Evolutionary conservation across 257 asterid species (phyloP), one percentile per base, ranked within the genome.

Genomic region (Ajuga chamaepitys): DNA sequence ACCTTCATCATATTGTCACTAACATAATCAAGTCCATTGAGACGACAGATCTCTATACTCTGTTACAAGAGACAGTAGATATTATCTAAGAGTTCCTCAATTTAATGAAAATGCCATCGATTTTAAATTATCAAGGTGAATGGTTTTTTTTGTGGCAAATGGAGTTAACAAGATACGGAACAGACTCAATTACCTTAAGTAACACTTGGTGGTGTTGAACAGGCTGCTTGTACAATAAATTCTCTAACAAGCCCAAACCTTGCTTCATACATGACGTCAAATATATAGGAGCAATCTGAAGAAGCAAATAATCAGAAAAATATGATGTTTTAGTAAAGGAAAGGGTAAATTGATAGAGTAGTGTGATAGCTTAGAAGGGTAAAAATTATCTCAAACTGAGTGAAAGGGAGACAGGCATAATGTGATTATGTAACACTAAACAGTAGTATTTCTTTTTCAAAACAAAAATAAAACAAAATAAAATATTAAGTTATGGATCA

Each of bases 11-110:
- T 68, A 66, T 81, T 71, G 34, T 74, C 57, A 75, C 89, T 71
- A 58, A 89, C 78, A 74, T 58, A 45, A 65, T 84, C 95, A 67
- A 89, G 93, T 41, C 86, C 93, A 78, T 92, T 81, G 65, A 87
- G 89, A 66, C 93, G 97, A 65, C 98, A 92, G 53, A 92, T 89
- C 86, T 92, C 98, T 68, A 89, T 62, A 79, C 93, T 85, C 98
- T 92, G 95, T 68, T 17, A 38, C 22, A 68, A 70, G 62, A 70
- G 44, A 78, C 76, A 38, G 46, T 37, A 24, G 5, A 26, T 18
- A 56, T 51, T 73, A 28, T 13, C 28, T 42, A 56, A 46, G 66
- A 63, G 71, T 46, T 65, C 35, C 9, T 62, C n/a, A 48, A 35
- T 64, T 58, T 35, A 20, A 64, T 42, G 35, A 30, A 60, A 65